Conservation (phyloP, 257 asterid species). For the Ophiorrhiza pumila region DNA sequence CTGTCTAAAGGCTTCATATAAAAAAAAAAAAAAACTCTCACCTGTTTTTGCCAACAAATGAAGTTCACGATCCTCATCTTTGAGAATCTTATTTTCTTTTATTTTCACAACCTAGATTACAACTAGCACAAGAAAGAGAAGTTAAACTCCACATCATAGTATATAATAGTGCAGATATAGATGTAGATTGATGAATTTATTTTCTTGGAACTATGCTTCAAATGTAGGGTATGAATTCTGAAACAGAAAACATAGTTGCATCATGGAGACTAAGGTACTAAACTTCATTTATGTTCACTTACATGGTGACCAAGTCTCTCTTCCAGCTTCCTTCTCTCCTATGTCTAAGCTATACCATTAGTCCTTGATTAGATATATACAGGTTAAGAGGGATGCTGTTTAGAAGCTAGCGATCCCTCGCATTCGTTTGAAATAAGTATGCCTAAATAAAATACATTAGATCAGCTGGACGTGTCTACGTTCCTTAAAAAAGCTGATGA, state of each 20-base stretch:
- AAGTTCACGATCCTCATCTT: not conserved
- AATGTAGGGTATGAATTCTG: conserved; percentile 44
- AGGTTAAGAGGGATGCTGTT: not conserved
- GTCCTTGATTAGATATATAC: not conserved
- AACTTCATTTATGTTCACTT: not conserved
- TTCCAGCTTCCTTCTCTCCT: not conserved
- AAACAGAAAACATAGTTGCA: conserved; percentile 43
- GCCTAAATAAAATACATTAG: not conserved
- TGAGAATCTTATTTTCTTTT: not conserved
- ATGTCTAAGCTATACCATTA: not conserved
- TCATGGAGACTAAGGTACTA: conserved; percentile 75
- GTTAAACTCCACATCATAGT: no score
- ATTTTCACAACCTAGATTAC: not conserved
- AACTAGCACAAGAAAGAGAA: not conserved
- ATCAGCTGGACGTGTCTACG: not conserved
- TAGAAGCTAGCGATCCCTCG: not conserved
- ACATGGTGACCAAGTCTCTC: not conserved
- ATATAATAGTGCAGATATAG: not conserved
- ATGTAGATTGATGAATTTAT: no score
- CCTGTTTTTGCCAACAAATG: not conserved
- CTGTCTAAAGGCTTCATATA: no score
- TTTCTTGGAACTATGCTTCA: conserved; percentile 9
- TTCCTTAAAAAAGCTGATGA: not conserved
- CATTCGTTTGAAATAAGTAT: not conserved
- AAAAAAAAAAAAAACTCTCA: no score